phyloP scores from a whole-genome alignment of 495 filamentous ascomycete species.

The Penicillium coprophilum region DNA sequence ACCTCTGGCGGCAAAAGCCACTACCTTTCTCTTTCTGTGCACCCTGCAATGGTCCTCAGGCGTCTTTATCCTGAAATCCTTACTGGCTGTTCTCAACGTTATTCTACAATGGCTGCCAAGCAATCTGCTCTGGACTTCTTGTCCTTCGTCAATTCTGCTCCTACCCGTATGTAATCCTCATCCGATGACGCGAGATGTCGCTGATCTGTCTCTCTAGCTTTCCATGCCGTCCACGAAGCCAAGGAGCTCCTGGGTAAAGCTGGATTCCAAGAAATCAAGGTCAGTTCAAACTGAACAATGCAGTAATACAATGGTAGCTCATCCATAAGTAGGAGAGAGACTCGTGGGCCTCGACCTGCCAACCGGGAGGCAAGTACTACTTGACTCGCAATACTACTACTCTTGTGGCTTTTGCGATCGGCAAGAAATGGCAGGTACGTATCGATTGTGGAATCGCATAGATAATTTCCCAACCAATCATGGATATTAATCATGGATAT shows the following conservation, averaged over 20 bases:
- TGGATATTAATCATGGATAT: conserved; percentile 11
- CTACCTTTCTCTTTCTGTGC: conserved; percentile 15
- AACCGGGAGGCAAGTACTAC: conserved; percentile 92
- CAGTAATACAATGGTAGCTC: conserved; percentile 1
- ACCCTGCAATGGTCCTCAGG: conserved; percentile 12
- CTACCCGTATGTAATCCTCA: conserved; percentile 67
- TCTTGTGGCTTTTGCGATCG: conserved; percentile 92
- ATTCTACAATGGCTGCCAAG: conserved; percentile 57
- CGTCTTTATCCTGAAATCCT: conserved; percentile 15
- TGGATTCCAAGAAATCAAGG: conserved; percentile 82
- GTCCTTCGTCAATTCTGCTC: conserved; percentile 91
- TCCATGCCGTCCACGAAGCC: conserved; percentile 84
- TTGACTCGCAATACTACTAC: conserved; percentile 93
- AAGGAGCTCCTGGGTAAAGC: conserved; percentile 72
- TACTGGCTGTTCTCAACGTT: conserved; percentile 12
- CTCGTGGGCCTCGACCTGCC: conserved; percentile 75
- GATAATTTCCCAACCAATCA: conserved; percentile 1
- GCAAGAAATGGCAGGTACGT: conserved; percentile 77
- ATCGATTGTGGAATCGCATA: neutral
- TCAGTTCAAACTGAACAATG: conserved; percentile 26
- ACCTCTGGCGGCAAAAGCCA: conserved; percentile 24
- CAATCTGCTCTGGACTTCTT: conserved; percentile 77
- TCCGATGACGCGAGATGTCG: conserved; percentile 7
- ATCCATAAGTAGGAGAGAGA: conserved; percentile 67
- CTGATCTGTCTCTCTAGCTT: conserved; percentile 59